Percentiles rank a stretch among this genome's conserved stretches.
Conservation (phyloP, 305 asterid genomes). For the Euphrasia arctica region DNA sequence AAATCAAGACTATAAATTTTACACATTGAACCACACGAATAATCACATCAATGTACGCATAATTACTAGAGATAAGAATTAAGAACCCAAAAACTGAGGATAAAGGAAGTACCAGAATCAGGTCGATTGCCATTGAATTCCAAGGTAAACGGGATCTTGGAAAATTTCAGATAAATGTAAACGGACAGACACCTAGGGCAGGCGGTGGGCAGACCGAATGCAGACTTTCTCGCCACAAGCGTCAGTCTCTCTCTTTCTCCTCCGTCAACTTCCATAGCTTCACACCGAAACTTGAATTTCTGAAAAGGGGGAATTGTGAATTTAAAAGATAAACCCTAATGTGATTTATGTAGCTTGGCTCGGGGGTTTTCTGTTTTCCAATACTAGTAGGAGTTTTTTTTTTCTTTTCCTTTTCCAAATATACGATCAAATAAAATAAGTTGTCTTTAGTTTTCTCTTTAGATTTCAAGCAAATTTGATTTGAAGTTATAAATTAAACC, state of each 20-base stretch:
- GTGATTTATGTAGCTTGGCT: no score
- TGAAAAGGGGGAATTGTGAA: no score
- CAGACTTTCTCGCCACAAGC: slow-evolving; percentile 65
- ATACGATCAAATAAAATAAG: no score
- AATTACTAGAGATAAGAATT: background rate
- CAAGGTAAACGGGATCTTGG: slow-evolving; percentile 52
- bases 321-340: no score
- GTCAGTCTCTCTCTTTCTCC: slow-evolving; percentile 43
- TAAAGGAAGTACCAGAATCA: slow-evolving; percentile 58
- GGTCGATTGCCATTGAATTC: slow-evolving; percentile 69
- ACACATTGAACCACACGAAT: background rate
- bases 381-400: no score
- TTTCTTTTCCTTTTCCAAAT: no score
- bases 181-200: slow-evolving; percentile 85
- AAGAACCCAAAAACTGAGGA: background rate
- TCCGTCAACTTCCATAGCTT: slow-evolving; percentile 47
- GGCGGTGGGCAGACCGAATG: slow-evolving; percentile 86
- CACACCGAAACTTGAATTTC: no score
- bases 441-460: no score
- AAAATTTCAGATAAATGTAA: slow-evolving; percentile 66
- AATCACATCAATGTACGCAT: background rate
- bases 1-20: background rate
- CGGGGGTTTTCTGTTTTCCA: no score
- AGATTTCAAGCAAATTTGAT: no score
- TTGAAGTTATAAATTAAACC: no score